Evolutionary conservation across 1,284 basidiomycete genomes (phyloP), one percentile per base, ranked within the genome.

Genomic region (Leccinum fallax): DNA sequence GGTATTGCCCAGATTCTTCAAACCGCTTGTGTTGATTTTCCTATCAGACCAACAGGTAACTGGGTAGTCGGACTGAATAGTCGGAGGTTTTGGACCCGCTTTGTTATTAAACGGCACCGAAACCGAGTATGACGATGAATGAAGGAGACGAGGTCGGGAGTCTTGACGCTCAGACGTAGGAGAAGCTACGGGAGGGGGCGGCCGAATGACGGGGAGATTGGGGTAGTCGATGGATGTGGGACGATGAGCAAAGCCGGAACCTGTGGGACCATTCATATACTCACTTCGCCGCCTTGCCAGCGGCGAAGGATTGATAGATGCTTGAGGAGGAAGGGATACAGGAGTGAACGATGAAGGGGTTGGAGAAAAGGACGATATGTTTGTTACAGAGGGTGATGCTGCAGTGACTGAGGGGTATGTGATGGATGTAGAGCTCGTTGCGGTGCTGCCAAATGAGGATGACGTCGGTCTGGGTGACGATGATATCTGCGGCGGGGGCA

Each of bases 1-100:
- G 1, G 97, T 99, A 76, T 99, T 98, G 36, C 97, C 97, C 63
- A 99, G 76, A 76, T 99, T 99, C 83, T 95, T 95, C 74, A 99
- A 76, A 2, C 97, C 97, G 0, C 91, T 90, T 40, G 90, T 85
- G 16, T 92, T 93, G 62, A 96, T 85, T 66, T 89, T 83, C 49
- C 85, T 80, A 73, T 94, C 91, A 16, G 81, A 75, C 94, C 94
- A 96, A 74, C 92, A 95, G 9, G 81, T 80, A 21, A 93, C 86
- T 10, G 88, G 86, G 73, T 90, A 93, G 57, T 88, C 85, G n/a
- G 85, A 87, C 26, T 75, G 73, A 63, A 92, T 90, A 36, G 83
- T 82, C 24, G 88, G 90, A 2, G 85, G 83, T 63, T 70, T 82
- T 65, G 75, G 83, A 38, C 66, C 70, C 58, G 63, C 24, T 51